Evolutionary conservation across 768 basidiomycete genomes (phyloP).

Genomic region (Tubosaeta sp.): DNA sequence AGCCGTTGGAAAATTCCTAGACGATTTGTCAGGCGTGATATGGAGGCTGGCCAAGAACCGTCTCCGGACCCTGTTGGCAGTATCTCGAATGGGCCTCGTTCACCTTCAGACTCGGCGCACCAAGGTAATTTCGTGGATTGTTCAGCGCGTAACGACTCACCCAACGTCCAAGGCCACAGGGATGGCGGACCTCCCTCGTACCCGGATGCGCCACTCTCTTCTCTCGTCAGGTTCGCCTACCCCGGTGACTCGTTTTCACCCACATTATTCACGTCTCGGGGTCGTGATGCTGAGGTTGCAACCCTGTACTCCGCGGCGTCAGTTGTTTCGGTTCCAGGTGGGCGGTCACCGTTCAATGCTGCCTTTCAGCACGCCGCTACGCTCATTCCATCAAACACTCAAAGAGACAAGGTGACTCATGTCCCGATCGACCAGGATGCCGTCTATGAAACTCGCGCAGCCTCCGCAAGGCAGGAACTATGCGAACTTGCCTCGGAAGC

Average conservation of each 20-base stretch:
- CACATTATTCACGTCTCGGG: constrained; percentile 29
- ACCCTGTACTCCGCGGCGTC: constrained; percentile 86
- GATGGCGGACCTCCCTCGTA: constrained; percentile 32
- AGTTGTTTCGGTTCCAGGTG: constrained; percentile 61
- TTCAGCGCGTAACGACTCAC: constrained; percentile 8
- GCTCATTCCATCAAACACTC: constrained; percentile 25
- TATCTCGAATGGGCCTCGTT: constrained; percentile 11
- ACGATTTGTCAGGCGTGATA: constrained; percentile 31
- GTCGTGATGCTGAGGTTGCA: constrained; percentile 73
- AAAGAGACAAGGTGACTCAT: constrained; percentile 16
- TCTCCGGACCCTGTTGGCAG: constrained; percentile 13
- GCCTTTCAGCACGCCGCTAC: constrained; percentile 28
- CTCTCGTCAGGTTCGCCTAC: constrained; percentile 63
- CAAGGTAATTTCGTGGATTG: constrained; percentile 17
- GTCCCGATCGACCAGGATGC: constrained; percentile 29
- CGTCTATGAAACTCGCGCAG: constrained; percentile 38
- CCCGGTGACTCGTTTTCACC: constrained; percentile 59
- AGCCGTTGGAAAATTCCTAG: constrained; percentile 72
- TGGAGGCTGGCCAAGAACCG: constrained; percentile 10
- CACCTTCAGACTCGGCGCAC: constrained; percentile 5
- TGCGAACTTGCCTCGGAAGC: constrained; percentile 85
- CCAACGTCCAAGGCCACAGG: constrained; percentile 12
- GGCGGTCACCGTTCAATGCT: constrained; percentile 35
- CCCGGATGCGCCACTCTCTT: constrained; percentile 67
- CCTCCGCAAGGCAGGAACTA: constrained; percentile 56